phyloP scores from a whole-genome alignment of 768 basidiomycete species.

The Leccinum olivaceopallidum region DNA sequence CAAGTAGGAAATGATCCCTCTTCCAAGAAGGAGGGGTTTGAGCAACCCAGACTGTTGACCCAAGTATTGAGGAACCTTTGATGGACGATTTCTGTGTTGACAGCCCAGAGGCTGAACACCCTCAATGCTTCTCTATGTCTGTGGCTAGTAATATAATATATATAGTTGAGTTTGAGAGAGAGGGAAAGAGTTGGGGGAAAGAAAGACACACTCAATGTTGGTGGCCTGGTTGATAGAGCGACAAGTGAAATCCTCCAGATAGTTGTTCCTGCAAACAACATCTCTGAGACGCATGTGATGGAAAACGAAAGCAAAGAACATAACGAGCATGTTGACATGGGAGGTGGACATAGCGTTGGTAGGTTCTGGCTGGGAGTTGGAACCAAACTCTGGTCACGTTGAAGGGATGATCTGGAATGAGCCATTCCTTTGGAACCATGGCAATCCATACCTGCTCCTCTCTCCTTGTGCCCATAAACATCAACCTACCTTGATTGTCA shows the following conservation, averaged over 20 bases:
- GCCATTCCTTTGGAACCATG: constrained; percentile 3
- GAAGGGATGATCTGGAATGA: neutral
- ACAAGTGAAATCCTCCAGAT: neutral
- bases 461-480: neutral
- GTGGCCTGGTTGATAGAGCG: neutral
- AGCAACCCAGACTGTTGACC: constrained; percentile 2
- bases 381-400: neutral
- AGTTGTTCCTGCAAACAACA: neutral
- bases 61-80: neutral
- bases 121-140: neutral
- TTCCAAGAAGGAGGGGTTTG: neutral
- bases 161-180: too few relatives aligned
- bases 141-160: neutral
- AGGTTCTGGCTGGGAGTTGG: neutral
- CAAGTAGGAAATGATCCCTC: neutral
- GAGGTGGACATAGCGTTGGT: neutral
- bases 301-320: neutral
- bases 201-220: neutral
- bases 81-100: neutral
- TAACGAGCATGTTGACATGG: neutral
- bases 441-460: neutral
- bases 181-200: too few relatives aligned
- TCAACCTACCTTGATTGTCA: neutral
- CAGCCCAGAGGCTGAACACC: neutral
- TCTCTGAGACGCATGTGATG: neutral